A percentile compares a stretch with the other conserved stretches of the same genome.
phyloP scores from a whole-genome alignment of 1,139 yeast genomes.

The Taphrina pruni region DNA sequence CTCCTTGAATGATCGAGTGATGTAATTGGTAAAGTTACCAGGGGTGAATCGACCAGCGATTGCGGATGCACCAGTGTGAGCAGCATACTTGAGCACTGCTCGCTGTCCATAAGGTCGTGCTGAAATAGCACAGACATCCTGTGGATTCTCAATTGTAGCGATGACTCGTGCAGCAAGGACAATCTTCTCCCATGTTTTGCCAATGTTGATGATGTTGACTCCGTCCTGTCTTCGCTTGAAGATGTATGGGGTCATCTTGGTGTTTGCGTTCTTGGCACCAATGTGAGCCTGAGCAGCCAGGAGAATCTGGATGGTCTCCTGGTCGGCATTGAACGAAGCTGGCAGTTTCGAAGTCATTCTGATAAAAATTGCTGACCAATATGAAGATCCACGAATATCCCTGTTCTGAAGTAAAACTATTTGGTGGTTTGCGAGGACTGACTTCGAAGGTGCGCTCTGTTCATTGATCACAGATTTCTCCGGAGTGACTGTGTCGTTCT shows the following conservation, averaged over 20 bases:
- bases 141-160: conserved; percentile 98
- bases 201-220: conserved; percentile 96
- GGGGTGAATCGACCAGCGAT: conserved; percentile 99
- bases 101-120: conserved; percentile 99
- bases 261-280: conserved; percentile 99
- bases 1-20: conserved; percentile 99
- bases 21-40: conserved; percentile 99
- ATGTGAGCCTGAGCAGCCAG: conserved; percentile 99
- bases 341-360: conserved; percentile 35
- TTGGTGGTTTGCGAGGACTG: not conserved
- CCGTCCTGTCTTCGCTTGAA: conserved; percentile 99
- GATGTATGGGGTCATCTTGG: conserved; percentile 99
- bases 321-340: conserved; percentile 39
- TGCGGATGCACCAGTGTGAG: conserved; percentile 99
- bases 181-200: conserved; percentile 95
- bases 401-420: not conserved
- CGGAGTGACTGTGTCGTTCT: conserved; percentile 12
- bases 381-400: not conserved
- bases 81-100: conserved; percentile 99
- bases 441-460: not conserved
- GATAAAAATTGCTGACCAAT: not conserved
- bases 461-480: conserved; percentile 3
- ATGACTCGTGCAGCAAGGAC: conserved; percentile 99
- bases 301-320: conserved; percentile 74
- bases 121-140: conserved; percentile 98